These are phyloP conservation scores for Chloropicon primus DNA, from an alignment of 139 green algal genomes.

Conservation along the genomic window DNA sequence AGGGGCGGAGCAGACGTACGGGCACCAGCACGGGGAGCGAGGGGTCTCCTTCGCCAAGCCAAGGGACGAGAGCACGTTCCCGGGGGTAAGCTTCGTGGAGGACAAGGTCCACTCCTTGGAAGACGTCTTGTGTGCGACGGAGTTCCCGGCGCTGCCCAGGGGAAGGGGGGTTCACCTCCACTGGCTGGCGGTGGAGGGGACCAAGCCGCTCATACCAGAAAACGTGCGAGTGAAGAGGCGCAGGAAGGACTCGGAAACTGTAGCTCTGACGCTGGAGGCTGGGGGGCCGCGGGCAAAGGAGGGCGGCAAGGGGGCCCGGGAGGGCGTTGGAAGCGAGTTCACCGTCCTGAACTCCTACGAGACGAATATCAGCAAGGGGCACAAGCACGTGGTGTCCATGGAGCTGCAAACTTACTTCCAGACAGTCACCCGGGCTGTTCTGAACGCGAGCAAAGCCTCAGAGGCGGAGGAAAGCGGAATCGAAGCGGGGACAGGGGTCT, in stretches of 20 bases:
- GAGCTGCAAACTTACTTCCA: neutral
- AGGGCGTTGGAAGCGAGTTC: neutral
- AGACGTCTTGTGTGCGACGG: neutral
- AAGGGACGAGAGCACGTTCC: neutral
- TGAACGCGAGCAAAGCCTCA: neutral
- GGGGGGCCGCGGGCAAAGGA: neutral
- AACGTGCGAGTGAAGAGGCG: neutral
- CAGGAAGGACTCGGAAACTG: neutral
- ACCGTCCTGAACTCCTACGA: neutral
- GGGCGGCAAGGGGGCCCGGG: neutral
- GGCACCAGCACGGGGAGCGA: neutral
- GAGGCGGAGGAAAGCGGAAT: neutral
- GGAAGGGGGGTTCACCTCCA: neutral
- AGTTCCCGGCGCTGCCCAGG: neutral
- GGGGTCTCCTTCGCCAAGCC: neutral
- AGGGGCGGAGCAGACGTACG: neutral
- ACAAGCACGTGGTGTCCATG: neutral
- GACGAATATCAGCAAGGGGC: neutral
- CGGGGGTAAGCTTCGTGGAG: neutral
- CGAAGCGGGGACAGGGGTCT: neutral
- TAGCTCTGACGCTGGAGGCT: too few relatives aligned
- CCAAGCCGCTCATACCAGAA: neutral
- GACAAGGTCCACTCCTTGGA: neutral
- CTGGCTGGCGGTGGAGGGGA: neutral
- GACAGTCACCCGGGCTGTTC: neutral